Conservation (phyloP, 202 grass and related monocot genomes). For the Elaeis oleifera region DNA sequence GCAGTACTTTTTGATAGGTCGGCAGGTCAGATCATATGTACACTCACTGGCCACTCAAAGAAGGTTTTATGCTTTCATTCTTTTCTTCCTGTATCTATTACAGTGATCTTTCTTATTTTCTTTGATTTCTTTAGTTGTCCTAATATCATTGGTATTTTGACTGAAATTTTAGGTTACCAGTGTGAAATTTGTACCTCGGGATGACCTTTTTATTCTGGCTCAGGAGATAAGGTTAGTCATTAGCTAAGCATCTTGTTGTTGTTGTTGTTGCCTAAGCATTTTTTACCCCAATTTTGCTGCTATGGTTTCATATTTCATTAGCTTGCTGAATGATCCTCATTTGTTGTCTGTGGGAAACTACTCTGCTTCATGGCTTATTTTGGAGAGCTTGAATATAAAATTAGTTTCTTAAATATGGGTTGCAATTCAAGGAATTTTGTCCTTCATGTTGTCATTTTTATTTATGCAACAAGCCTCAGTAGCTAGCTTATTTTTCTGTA, state of each 20-base stretch:
- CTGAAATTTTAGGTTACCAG: slow-evolving; percentile 55
- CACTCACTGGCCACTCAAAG: slow-evolving; percentile 92
- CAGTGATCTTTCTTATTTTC: slow-evolving; percentile 12
- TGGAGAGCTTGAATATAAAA: too few species aligned
- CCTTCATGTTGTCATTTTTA: too few species aligned
- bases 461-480: too few species aligned
- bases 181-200: slow-evolving; percentile 85
- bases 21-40: slow-evolving; percentile 87
- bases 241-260: background rate
- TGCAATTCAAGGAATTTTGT: too few species aligned
- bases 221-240: slow-evolving; percentile 68
- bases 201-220: slow-evolving; percentile 77
- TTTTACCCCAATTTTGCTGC: too few species aligned
- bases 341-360: too few species aligned
- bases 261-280: background rate
- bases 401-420: too few species aligned
- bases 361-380: too few species aligned
- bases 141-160: background rate
- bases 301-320: too few species aligned
- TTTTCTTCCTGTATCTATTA: background rate
- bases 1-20: slow-evolving; percentile 83
- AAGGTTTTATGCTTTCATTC: slow-evolving; percentile 46
- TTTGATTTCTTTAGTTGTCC: slow-evolving; percentile 11
- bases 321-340: too few species aligned
- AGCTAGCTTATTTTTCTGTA: too few species aligned